These are phyloP conservation scores for Salix viminalis DNA, from an alignment of 345 rosid genomes.

Conservation along the genomic window DNA sequence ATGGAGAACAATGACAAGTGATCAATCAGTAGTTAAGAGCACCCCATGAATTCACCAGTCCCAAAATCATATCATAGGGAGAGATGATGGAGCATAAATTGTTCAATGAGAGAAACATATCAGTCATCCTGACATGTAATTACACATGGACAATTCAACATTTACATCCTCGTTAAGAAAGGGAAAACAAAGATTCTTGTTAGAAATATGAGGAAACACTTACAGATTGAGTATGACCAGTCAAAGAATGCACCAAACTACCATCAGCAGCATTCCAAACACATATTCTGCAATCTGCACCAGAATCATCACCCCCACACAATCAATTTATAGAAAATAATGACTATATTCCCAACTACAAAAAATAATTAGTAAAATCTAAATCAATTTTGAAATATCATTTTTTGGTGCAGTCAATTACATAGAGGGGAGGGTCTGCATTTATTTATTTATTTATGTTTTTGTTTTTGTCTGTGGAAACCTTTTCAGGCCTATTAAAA, in stretches of 20 bases:
- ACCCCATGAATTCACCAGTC: not conserved
- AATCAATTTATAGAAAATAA: not conserved
- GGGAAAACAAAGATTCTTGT: not conserved
- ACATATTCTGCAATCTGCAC: conserved; percentile 96
- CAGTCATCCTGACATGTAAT: not conserved
- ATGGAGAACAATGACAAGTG: not conserved
- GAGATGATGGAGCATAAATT: not conserved
- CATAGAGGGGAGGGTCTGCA: not conserved
- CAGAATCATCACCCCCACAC: not conserved
- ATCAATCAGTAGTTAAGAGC: not conserved
- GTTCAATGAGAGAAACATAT: not conserved
- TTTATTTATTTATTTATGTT: not conserved
- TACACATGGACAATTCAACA: not conserved
- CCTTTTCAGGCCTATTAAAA: not conserved
- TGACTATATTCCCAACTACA: not conserved
- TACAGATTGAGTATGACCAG: conserved; percentile 94
- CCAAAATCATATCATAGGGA: not conserved
- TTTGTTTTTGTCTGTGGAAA: not conserved
- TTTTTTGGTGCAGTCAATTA: not conserved
- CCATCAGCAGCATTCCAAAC: conserved; percentile 99
- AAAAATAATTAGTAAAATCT: not conserved
- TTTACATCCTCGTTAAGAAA: not conserved
- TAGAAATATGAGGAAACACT: conserved; percentile 31
- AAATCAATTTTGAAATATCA: not conserved
- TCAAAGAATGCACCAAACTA: conserved; percentile 88